These are phyloP conservation scores for Globisporangium splendens DNA, from an alignment of 352 stramenopile species.

Conservation along the genomic window DNA sequence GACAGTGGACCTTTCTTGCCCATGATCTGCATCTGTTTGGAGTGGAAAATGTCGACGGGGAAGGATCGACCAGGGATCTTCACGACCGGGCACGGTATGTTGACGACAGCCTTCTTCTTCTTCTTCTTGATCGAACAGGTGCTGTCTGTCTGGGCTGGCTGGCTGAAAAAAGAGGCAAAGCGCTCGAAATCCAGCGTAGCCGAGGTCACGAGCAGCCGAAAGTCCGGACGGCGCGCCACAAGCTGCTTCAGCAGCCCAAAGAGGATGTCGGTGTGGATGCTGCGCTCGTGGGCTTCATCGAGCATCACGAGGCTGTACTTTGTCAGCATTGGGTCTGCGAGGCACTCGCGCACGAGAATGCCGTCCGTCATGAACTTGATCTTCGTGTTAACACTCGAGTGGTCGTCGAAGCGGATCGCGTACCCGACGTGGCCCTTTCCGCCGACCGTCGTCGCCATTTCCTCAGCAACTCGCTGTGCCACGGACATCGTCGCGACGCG, in stretches of 20 bases:
- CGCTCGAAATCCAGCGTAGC: slow-evolving; percentile 87
- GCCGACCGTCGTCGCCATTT: slow-evolving; percentile 84
- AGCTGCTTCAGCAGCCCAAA: slow-evolving; percentile 93
- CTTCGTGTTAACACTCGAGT: slow-evolving; percentile 43
- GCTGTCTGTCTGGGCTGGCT: neutral
- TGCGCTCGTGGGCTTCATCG: slow-evolving; percentile 98
- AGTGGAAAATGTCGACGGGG: slow-evolving; percentile 93
- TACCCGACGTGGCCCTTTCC: slow-evolving; percentile 85
- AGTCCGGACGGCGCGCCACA: slow-evolving; percentile 40
- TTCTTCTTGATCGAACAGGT: slow-evolving; percentile 12
- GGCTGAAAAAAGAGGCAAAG: slow-evolving; percentile 87
- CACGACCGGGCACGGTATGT: slow-evolving; percentile 69
- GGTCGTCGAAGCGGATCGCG: slow-evolving; percentile 97
- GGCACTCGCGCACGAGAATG: slow-evolving; percentile 77
- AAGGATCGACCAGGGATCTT: slow-evolving; percentile 90
- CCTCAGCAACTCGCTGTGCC: slow-evolving; percentile 95
- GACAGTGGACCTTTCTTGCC: slow-evolving; percentile 54
- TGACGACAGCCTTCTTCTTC: neutral
- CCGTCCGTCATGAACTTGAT: slow-evolving; percentile 88
- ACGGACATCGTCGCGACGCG: slow-evolving; percentile 97
- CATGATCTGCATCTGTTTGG: slow-evolving; percentile 81
- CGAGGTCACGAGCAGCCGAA: slow-evolving; percentile 94
- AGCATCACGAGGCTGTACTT: slow-evolving; percentile 92
- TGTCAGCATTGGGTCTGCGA: slow-evolving; percentile 66
- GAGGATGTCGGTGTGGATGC: slow-evolving; percentile 97